Evolutionary conservation across 768 basidiomycete genomes (phyloP), one percentile per base, ranked within the genome.

Genomic region (Suillus clintonianus): DNA sequence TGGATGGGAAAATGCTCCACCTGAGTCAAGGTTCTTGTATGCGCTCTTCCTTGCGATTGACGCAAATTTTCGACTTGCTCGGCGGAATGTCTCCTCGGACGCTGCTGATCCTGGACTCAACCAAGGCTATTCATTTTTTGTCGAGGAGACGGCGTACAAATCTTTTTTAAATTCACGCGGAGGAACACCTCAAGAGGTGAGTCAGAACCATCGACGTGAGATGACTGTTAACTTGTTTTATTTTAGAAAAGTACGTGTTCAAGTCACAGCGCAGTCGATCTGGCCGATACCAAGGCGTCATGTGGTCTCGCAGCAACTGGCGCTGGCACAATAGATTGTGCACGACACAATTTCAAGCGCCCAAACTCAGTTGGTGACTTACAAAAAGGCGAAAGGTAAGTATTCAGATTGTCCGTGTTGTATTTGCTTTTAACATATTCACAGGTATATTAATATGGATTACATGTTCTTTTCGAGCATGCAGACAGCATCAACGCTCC

Each of bases 41-140:
- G 63, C 62, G 0, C 22, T 71, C n/a, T 69, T 70, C 47, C 5
- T 74, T 14, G 69, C 69, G 4, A 63, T 69, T 11, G 74, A 76
- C 42, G 73, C 73, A 7, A 71, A 70, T 65, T 75, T 76, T 50
- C 65, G 71, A 9, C 54, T 73, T 22, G 71, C 71, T 59, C 64
- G 62, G 10, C 62, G 64, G 45, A 59, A 60, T 10, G 65, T 68
- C 0, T 67, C 48, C 3, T 65, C 42, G 15, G 64, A 64, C 10
- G 19, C 15, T 3, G 30, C 45, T 1, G 74, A 73, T 56, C 70
- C 72, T 0, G 58, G 62, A 9, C 69, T 74, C 14, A 64, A 64
- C 8, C 51, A 64, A 0, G 74, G 75, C 17, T 63, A 27, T 48
- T 62, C 65, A 10, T 73, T 70, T 43, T 69, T 73, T 51, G 70